Evolutionary conservation across 768 basidiomycete species (phyloP), one percentile per base, ranked within the genome.

Genomic region (Butyriboletus loyo): DNA sequence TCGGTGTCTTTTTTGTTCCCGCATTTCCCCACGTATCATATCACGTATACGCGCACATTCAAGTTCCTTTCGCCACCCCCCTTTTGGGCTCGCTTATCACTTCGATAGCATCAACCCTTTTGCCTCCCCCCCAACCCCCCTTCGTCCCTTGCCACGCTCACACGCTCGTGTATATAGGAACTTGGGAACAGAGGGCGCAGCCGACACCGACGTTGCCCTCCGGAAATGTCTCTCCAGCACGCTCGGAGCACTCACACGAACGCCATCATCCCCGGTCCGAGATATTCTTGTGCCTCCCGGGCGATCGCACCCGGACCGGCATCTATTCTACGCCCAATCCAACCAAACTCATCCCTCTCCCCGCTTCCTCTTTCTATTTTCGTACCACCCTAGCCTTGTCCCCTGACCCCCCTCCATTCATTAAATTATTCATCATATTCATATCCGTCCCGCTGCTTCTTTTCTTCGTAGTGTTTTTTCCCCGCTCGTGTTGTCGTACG

Each of bases 171-270:
- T 19, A 21, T 27, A 22, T 9, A 84, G 83, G 30, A 84, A 86
- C 59, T 71, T 86, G 6, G 84, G 85, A n/a, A 85, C 84, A 1
- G 84, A 86, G 63, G 84, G 83, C 2, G 83, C 83, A 1, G 76
- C 69, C 24, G 84, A 85, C 59, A 81, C 83, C 17, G 84, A 86
- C 58, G 68, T 85, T 13, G 72, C 75, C 0, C 69, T 86, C 34
- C 74, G 83, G 19, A 81, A 81, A 55, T 83, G 83, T 60, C 60
- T 86, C 17, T 74, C 80, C 17, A 71, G 70, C 7, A 67, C 71
- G n/a, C n/a, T n/a, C n/a, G n/a, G 2, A 64, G 70, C 22, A 65
- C 78, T 1, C 60, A 70, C 7, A 67, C 71, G 6, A 64, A 72
- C n/a, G 66, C 79, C 1, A 59, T 85, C 41, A 79, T 82, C 17